Evolutionary conservation across 805 yeast species (phyloP).

Genomic region (Hanseniaspora valbyensis): DNA sequence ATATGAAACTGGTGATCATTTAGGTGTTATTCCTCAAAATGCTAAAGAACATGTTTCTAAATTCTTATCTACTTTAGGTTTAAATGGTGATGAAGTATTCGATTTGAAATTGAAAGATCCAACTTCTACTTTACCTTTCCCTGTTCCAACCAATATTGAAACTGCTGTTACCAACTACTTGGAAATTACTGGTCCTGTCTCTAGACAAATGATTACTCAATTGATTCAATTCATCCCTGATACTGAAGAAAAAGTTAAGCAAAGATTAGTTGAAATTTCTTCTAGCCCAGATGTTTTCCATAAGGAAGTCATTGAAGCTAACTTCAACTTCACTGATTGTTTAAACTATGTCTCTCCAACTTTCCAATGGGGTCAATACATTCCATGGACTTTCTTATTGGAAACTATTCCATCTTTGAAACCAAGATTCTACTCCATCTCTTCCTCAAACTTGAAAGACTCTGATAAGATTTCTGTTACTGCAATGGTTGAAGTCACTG

Average conservation of each 20-base stretch:
- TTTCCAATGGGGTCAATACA: slow-evolving; percentile 47
- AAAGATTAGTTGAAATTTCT: slow-evolving; percentile 38
- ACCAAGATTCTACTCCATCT: slow-evolving; percentile 93
- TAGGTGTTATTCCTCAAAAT: slow-evolving; percentile 91
- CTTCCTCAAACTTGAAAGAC: slow-evolving; percentile 74
- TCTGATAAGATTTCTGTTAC: slow-evolving; percentile 71
- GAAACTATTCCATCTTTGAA: slow-evolving; percentile 74
- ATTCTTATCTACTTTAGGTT: slow-evolving; percentile 53
- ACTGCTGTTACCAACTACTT: slow-evolving; percentile 75
- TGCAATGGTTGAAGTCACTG: slow-evolving; percentile 74
- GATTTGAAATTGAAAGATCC: slow-evolving; percentile 59
- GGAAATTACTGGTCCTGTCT: slow-evolving; percentile 86
- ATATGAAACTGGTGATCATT: slow-evolving; percentile 91
- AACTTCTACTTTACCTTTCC: slow-evolving; percentile 53
- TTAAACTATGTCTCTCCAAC: slow-evolving; percentile 52
- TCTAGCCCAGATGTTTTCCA: slow-evolving; percentile 62
- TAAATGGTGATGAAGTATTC: slow-evolving; percentile 46
- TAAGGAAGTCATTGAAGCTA: slow-evolving; percentile 45
- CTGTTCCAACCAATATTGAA: slow-evolving; percentile 78
- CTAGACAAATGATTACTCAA: slow-evolving; percentile 70
- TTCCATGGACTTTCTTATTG: slow-evolving; percentile 75
- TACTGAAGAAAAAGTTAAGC: slow-evolving; percentile 35
- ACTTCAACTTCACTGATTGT: slow-evolving; percentile 66
- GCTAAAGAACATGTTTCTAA: slow-evolving; percentile 60
- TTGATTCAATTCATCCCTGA: slow-evolving; percentile 76